Percentiles rank a stretch among this genome's conserved stretches.
These are phyloP conservation scores for Hyaloraphidium curvatum DNA, from an alignment of 192 early-diverging fungal genomes.

Conservation along the genomic window DNA sequence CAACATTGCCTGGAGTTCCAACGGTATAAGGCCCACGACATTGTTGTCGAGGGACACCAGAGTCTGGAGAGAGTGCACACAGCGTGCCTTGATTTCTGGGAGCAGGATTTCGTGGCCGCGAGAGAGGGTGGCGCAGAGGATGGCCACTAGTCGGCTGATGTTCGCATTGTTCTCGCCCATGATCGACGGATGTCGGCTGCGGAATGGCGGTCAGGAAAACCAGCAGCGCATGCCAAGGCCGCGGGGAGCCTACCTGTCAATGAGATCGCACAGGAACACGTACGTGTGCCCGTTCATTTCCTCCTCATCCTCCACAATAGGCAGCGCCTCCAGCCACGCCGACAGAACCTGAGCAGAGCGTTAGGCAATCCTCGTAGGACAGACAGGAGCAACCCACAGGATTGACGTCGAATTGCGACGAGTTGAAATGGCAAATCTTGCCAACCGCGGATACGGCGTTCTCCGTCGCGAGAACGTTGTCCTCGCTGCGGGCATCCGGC, in stretches of 20 bases:
- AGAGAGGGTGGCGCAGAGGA: too few relatives aligned
- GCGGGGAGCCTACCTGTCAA: conserved; percentile 18
- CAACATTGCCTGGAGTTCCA: too few relatives aligned
- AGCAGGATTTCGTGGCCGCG: too few relatives aligned
- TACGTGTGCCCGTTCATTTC: conserved; percentile 55
- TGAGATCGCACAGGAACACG: conserved; percentile 50
- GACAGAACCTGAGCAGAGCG: conserved; percentile 20
- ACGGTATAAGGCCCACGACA: too few relatives aligned
- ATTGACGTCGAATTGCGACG: conserved; percentile 35
- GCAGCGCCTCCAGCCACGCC: conserved; percentile 59
- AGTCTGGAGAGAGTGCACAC: too few relatives aligned
- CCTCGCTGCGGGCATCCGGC: conserved; percentile 39
- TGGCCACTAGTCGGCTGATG: conserved; percentile 33
- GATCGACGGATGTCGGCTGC: conserved; percentile 40
- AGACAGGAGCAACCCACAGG: conserved; percentile 23
- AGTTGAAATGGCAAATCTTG: conserved; percentile 62
- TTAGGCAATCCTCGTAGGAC: conserved; percentile 7
- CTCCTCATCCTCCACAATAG: conserved; percentile 71
- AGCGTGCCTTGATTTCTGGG: too few relatives aligned
- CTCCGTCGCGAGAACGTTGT: conserved; percentile 76
- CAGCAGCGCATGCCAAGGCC: too few relatives aligned
- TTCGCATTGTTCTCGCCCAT: conserved; percentile 38
- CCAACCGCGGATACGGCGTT: conserved; percentile 81
- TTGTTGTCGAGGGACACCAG: too few relatives aligned
- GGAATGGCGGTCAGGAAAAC: too few relatives aligned